These are phyloP conservation scores for Nigrospora oryzae DNA, from an alignment of 2,329 filamentous ascomycete genomes.

Conservation along the genomic window DNA sequence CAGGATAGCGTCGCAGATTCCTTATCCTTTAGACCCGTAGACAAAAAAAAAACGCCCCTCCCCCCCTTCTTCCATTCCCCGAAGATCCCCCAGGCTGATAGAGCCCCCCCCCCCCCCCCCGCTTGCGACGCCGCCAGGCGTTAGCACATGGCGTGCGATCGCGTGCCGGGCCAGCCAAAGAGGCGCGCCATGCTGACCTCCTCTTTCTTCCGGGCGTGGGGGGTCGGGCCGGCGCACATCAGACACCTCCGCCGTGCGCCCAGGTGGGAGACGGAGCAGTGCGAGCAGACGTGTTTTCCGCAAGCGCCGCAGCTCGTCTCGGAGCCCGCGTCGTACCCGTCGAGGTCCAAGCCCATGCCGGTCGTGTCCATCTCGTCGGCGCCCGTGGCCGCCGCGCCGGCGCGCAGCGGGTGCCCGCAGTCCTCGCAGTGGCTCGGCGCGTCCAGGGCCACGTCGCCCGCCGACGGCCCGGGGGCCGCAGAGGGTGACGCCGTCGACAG, in stretches of 20 bases:
- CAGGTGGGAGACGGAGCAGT: slow-evolving; percentile 51
- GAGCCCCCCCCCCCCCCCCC: too few species aligned
- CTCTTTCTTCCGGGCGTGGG: background rate
- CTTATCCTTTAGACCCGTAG: too few species aligned
- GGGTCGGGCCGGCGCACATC: slow-evolving; percentile 34
- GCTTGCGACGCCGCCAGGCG: too few species aligned
- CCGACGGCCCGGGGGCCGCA: slow-evolving; percentile 12
- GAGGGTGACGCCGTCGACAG: slow-evolving; percentile 15
- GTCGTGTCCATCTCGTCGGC: slow-evolving; percentile 26
- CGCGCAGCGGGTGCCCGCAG: slow-evolving; percentile 29
- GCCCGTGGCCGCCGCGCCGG: slow-evolving; percentile 24
- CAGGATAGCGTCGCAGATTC: too few species aligned
- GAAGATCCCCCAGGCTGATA: too few species aligned
- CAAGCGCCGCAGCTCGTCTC: slow-evolving; percentile 37
- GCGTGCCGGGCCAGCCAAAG: too few species aligned
- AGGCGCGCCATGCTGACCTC: background rate
- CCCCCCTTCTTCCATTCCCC: too few species aligned
- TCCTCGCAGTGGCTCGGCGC: slow-evolving; percentile 40
- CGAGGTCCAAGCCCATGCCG: slow-evolving; percentile 21
- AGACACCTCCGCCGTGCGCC: slow-evolving; percentile 45
- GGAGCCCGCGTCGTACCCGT: background rate
- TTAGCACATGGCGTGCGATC: too few species aligned
- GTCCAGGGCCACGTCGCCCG: slow-evolving; percentile 12
- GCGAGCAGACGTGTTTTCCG: slow-evolving; percentile 47
- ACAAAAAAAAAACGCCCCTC: too few species aligned